phyloP scores from a whole-genome alignment of 2,329 filamentous ascomycete species.

The Aspergillus unguis region DNA sequence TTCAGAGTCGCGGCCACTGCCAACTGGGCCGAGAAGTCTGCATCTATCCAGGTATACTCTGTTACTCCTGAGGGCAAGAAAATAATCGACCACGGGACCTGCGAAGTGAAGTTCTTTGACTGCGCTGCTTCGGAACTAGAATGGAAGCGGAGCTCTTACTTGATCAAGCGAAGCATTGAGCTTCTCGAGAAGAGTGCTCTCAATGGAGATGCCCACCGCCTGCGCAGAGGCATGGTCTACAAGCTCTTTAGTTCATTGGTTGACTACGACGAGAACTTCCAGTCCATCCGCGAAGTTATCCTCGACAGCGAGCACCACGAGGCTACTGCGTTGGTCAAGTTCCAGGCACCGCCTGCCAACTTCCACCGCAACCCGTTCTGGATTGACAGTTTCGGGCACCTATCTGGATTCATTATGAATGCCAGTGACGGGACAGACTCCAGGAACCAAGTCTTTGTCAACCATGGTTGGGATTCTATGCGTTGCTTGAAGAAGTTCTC shows the following conservation, averaged over 20 bases:
- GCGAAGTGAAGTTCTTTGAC: slow-evolving; percentile 34
- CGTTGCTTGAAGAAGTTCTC: slow-evolving; percentile 54
- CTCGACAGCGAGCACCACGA: slow-evolving; percentile 56
- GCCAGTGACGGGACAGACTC: slow-evolving; percentile 59
- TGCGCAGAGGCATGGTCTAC: slow-evolving; percentile 73
- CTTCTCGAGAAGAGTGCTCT: slow-evolving; percentile 59
- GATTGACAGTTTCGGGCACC: slow-evolving; percentile 57
- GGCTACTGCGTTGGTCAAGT: slow-evolving; percentile 53
- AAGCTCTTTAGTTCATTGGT: slow-evolving; percentile 64
- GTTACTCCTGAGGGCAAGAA: slow-evolving; percentile 38
- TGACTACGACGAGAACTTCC: slow-evolving; percentile 55
- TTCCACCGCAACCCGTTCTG: slow-evolving; percentile 60
- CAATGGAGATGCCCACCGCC: slow-evolving; percentile 66
- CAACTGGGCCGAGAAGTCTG: slow-evolving; percentile 33
- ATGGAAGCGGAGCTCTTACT: slow-evolving; percentile 40
- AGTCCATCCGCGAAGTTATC: slow-evolving; percentile 58
- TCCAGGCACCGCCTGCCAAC: slow-evolving; percentile 54
- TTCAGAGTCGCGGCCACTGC: slow-evolving; percentile 37
- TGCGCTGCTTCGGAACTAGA: slow-evolving; percentile 23
- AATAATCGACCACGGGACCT: slow-evolving; percentile 36
- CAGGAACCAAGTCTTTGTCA: slow-evolving; percentile 60
- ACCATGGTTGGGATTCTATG: slow-evolving; percentile 61
- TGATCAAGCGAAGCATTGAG: slow-evolving; percentile 63
- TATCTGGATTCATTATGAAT: slow-evolving; percentile 61
- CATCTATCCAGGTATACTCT: slow-evolving; percentile 34